phyloP scores from a whole-genome alignment of 2,329 filamentous ascomycete genomes.

The Phaeoacremonium minimum region DNA sequence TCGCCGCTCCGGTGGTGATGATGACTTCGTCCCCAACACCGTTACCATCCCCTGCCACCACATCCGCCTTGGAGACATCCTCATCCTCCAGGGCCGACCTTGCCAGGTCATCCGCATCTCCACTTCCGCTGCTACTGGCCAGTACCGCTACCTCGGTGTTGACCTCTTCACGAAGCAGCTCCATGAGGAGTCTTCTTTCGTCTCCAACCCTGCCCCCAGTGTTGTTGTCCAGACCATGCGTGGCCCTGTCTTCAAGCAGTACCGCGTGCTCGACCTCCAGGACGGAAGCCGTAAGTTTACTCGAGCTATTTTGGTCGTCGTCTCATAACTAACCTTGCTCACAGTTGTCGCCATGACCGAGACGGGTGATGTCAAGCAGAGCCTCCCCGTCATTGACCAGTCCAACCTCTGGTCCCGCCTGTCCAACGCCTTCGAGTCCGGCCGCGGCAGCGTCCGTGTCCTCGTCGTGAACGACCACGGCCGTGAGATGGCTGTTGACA shows the following conservation, averaged over 20 bases:
- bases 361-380: slow-evolving; percentile 97
- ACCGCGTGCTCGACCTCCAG: slow-evolving; percentile 96
- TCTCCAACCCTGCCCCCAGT: slow-evolving; percentile 93
- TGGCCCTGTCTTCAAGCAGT: slow-evolving; percentile 99
- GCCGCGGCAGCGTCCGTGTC: slow-evolving; percentile 89
- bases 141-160: slow-evolving; percentile 99
- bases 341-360: slow-evolving; percentile 94
- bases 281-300: slow-evolving; percentile 60
- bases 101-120: slow-evolving; percentile 99
- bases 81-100: slow-evolving; percentile 97
- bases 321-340: no score
- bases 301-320: no score
- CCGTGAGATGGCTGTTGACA: slow-evolving; percentile 94
- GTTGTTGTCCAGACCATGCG: slow-evolving; percentile 99
- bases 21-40: slow-evolving; percentile 62
- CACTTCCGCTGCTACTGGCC: slow-evolving; percentile 93
- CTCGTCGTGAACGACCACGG: slow-evolving; percentile 93
- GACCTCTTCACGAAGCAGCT: slow-evolving; percentile 99
- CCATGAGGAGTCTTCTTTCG: slow-evolving; percentile 96
- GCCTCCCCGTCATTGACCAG: slow-evolving; percentile 90
- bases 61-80: slow-evolving; percentile 96
- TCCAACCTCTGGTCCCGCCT: slow-evolving; percentile 82
- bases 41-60: slow-evolving; percentile 99
- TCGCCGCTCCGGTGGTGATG: slow-evolving; percentile 24
- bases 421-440: slow-evolving; percentile 78